These are phyloP conservation scores for Aspergillus brunneoviolaceus DNA, from an alignment of 2,329 filamentous ascomycete species.

Conservation along the genomic window DNA sequence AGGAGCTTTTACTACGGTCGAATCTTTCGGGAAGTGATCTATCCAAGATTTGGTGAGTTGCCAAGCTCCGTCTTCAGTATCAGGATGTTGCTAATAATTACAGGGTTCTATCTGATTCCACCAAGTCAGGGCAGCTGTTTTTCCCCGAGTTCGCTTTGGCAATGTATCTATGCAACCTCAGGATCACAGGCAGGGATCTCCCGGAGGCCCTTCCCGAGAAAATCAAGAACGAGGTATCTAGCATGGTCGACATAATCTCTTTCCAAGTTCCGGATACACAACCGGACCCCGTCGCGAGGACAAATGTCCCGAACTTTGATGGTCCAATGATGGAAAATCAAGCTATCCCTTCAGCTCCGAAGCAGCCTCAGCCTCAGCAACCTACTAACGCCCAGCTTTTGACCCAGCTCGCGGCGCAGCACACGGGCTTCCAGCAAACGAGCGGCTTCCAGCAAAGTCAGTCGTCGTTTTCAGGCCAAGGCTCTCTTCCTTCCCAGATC, in stretches of 20 bases:
- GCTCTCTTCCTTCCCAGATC: constrained; percentile 37
- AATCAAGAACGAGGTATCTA: constrained; percentile 94
- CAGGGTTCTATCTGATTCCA: constrained; percentile 91
- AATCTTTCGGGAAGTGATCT: constrained; percentile 83
- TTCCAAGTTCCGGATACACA: constrained; percentile 82
- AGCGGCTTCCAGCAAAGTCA: constrained; percentile 64
- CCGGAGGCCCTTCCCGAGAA: constrained; percentile 75
- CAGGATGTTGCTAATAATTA: constrained; percentile 5
- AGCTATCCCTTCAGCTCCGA: constrained; percentile 50
- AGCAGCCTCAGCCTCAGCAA: constrained; percentile 71
- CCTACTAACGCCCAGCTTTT: constrained; percentile 66
- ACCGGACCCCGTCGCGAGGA: constrained; percentile 53
- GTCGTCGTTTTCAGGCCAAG: constrained; percentile 47
- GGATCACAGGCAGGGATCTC: constrained; percentile 79
- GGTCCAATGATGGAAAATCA: constrained; percentile 52
- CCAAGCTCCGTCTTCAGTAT: constrained; percentile 4
- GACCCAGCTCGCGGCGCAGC: constrained; percentile 55
- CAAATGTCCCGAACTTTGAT: constrained; percentile 71
- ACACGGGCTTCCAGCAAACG: constrained; percentile 60
- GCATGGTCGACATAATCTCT: constrained; percentile 99
- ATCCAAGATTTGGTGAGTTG: constrained; percentile 81
- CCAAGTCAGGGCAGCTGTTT: constrained; percentile 90
- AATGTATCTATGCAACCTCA: constrained; percentile 98
- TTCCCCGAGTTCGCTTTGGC: constrained; percentile 97
- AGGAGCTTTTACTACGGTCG: constrained; percentile 83